Conservation (phyloP, 2,329 filamentous ascomycete genomes). For the Scleromitrula shiraiana region DNA sequence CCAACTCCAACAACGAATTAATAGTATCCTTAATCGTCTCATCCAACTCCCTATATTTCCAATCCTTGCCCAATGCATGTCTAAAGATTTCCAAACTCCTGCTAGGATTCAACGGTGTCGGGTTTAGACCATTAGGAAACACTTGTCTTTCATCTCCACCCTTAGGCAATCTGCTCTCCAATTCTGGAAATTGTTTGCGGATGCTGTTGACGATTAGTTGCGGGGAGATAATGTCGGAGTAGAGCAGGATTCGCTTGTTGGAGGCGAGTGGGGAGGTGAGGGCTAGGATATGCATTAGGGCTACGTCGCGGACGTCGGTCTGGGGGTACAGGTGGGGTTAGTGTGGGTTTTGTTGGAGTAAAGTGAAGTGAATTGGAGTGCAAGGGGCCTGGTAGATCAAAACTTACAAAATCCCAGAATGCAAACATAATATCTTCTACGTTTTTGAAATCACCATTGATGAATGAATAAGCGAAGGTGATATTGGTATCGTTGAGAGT, state of each 20-base stretch:
- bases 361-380: neutral
- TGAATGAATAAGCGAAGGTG: slow-evolving; percentile 39
- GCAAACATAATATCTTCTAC: slow-evolving; percentile 7
- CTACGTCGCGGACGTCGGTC: slow-evolving; percentile 48
- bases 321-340: neutral
- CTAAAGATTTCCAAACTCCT: slow-evolving; percentile 14
- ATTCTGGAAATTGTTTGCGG: slow-evolving; percentile 42
- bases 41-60: slow-evolving; percentile 24
- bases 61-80: slow-evolving; percentile 8
- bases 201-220: slow-evolving; percentile 48
- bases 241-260: slow-evolving; percentile 50
- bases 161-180: slow-evolving; percentile 37
- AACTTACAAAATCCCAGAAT: slow-evolving; percentile 18
- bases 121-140: slow-evolving; percentile 19
- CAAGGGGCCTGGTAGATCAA: slow-evolving; percentile 27
- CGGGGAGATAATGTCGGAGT: slow-evolving; percentile 50
- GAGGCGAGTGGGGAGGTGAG: slow-evolving; percentile 46
- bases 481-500: slow-evolving; percentile 62
- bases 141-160: slow-evolving; percentile 29
- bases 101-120: slow-evolving; percentile 20
- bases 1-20: slow-evolving; percentile 21
- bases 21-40: slow-evolving; percentile 25
- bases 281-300: slow-evolving; percentile 50
- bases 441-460: slow-evolving; percentile 42
- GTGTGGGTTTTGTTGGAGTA: neutral